These are phyloP conservation scores for Blepharisma stoltei DNA, from an alignment of 73 alveolate species.

Conservation along the genomic window DNA sequence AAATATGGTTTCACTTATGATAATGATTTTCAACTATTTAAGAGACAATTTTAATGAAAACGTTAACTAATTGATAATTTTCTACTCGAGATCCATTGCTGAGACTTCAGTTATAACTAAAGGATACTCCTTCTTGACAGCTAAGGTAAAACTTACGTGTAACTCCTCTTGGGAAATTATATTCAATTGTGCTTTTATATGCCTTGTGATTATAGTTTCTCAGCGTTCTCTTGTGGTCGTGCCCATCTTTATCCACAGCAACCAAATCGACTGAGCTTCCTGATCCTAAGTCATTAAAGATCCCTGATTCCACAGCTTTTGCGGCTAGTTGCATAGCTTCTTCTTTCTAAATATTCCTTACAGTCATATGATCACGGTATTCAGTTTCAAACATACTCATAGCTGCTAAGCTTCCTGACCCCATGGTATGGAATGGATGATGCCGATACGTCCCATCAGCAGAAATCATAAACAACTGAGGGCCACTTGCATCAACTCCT, in stretches of 20 bases:
- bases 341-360: constrained; percentile 41
- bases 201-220: constrained; percentile 75
- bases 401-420: constrained; percentile 98
- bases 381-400: constrained; percentile 94
- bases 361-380: constrained; percentile 82
- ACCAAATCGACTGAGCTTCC: constrained; percentile 93
- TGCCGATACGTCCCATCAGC: constrained; percentile 93
- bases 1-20: too few relatives aligned
- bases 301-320: constrained; percentile 94
- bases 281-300: constrained; percentile 97
- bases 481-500: constrained; percentile 88
- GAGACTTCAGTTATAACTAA: neutral
- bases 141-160: constrained; percentile 56
- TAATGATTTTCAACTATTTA: too few relatives aligned
- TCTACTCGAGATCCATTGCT: constrained; percentile 15
- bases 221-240: constrained; percentile 61
- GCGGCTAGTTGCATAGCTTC: constrained; percentile 80
- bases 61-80: neutral
- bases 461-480: constrained; percentile 79
- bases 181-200: constrained; percentile 64
- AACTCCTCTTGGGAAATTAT: constrained; percentile 70
- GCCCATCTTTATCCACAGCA: constrained; percentile 71
- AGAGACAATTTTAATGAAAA: too few relatives aligned
- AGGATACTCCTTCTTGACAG: constrained; percentile 38
- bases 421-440: constrained; percentile 95